phyloP scores from a whole-genome alignment of 2,329 filamentous ascomycete genomes.

The Arthrinium puccinioides region DNA sequence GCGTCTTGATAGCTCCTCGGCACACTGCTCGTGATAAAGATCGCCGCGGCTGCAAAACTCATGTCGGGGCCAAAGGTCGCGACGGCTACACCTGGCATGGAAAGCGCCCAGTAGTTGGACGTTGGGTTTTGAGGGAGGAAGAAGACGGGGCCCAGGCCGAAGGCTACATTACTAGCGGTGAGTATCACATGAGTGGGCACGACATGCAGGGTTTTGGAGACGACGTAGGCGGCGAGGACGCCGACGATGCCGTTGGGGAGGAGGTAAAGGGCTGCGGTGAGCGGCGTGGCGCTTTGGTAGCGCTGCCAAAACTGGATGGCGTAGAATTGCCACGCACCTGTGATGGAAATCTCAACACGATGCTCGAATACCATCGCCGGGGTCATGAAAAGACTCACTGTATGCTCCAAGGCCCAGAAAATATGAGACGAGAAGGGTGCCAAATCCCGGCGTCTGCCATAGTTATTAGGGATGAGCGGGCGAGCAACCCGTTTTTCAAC shows the following conservation, averaged over 20 bases:
- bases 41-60: conserved; percentile 38
- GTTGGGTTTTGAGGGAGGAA: conserved; percentile 25
- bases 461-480: conserved; percentile 26
- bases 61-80: conserved; percentile 40
- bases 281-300: conserved; percentile 27
- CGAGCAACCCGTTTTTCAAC: conserved; percentile 22
- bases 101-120: conserved; percentile 36
- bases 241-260: conserved; percentile 37
- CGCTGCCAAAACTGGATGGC: conserved; percentile 30
- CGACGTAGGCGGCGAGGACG: conserved; percentile 35
- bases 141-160: conserved; percentile 15
- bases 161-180: conserved; percentile 29
- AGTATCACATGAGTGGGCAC: conserved; percentile 39
- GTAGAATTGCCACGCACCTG: conserved; percentile 25
- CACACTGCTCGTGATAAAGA: conserved; percentile 39
- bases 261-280: conserved; percentile 34
- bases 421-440: conserved; percentile 32
- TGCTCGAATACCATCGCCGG: neutral
- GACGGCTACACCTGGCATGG: conserved; percentile 33
- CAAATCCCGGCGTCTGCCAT: conserved; percentile 34
- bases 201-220: conserved; percentile 35
- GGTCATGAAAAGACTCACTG: conserved; percentile 7
- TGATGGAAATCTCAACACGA: neutral
- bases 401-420: conserved; percentile 30
- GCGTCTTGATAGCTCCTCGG: conserved; percentile 37